A percentile compares a stretch with the other conserved stretches of the same genome.
Conservation (phyloP, 352 stramenopile genomes). For the Globisporangium irregulare region DNA sequence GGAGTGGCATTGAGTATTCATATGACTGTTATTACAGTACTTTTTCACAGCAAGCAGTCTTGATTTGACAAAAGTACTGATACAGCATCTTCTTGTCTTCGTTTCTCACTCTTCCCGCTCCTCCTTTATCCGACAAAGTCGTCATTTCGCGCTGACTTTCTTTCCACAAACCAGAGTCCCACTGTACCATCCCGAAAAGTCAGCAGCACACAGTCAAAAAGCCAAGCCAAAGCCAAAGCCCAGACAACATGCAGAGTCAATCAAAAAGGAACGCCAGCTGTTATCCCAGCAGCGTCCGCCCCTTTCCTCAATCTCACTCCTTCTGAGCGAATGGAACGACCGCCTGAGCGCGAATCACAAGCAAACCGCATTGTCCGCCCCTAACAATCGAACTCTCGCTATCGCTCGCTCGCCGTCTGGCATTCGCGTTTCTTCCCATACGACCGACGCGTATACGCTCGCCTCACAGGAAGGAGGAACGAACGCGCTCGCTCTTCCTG, state of each 20-base stretch:
- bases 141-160: not conserved
- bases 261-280: not conserved
- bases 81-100: not conserved
- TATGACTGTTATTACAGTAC: not conserved
- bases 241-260: not conserved
- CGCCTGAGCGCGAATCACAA: not conserved
- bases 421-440: not conserved
- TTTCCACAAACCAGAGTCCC: not conserved
- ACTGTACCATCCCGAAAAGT: not conserved
- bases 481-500: not conserved
- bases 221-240: no score
- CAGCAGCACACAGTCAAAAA: not conserved
- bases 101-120: not conserved
- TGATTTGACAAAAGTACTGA: not conserved
- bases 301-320: not conserved
- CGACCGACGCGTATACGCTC: not conserved
- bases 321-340: not conserved
- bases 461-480: not conserved
- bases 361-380: not conserved
- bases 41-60: no score
- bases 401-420: not conserved
- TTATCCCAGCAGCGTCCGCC: not conserved
- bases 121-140: not conserved
- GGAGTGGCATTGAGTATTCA: not conserved
- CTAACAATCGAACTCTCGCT: not conserved